Evolutionary conservation across 345 rosid genomes (phyloP).

Genomic region (Eucalyptus brandiana): DNA sequence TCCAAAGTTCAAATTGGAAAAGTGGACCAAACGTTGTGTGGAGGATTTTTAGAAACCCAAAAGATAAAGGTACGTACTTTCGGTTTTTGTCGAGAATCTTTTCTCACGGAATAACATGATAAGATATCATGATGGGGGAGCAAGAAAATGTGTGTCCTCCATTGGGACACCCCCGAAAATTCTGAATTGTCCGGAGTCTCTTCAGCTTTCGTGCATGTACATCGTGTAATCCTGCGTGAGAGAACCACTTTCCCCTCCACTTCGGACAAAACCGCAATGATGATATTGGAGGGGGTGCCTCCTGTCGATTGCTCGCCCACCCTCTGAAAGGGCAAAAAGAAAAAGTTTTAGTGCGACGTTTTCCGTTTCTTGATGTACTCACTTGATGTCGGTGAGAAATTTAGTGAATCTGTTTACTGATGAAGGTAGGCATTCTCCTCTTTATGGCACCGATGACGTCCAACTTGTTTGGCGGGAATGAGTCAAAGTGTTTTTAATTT

Average conservation of each 20-base stretch:
- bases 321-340: neutral
- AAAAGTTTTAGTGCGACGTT: neutral
- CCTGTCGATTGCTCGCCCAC: neutral
- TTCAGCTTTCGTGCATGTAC: neutral
- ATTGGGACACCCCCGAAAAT: neutral
- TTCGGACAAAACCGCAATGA: neutral
- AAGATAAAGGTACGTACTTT: neutral
- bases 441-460: neutral
- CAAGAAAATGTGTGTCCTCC: neutral
- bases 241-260: neutral
- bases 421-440: neutral
- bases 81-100: neutral
- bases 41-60: neutral
- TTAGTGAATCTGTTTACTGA: neutral
- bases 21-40: neutral
- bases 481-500: neutral
- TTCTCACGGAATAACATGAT: neutral
- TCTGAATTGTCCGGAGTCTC: neutral
- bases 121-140: neutral
- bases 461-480: neutral
- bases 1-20: neutral
- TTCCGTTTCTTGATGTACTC: neutral
- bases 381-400: neutral
- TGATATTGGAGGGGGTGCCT: neutral
- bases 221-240: neutral